Base-by-base conservation (phyloP, 495 filamentous ascomycete species). In the Talaromyces borbonicus region DNA sequence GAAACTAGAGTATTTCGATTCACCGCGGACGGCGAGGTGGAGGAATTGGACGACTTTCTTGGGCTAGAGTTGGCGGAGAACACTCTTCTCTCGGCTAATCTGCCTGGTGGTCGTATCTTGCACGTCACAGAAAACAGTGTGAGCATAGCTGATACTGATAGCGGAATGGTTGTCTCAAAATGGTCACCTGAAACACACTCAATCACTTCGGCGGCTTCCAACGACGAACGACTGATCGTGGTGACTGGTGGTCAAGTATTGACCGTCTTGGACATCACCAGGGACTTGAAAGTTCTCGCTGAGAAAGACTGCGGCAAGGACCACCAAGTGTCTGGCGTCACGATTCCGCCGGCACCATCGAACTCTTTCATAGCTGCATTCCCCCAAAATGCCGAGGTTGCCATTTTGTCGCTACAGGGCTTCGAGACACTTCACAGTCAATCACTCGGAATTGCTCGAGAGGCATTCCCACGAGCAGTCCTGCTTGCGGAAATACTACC, bases 1-100 rank as follows among this genome's bases (percentile, higher is more conserved):
- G 87, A 95, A 54, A 93, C 90, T 1, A 69, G 92, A 38, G 67
- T 90, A 7, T 95, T 97, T 58, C 66, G 56, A 5, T 97, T 99
- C 58, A 76, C 76, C 38, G 27, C 68, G 0, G 68, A 80, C 22
- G 90, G 87, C 3, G 85, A 88, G 48, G 80, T 94, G 2, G 89
- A 96, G 58, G 93, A 99, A 58, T 52, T 95, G 15, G 79, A 85
- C 6, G 60, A 71, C 0, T 90, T 86, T 53, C 65, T 74, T 18
- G 85, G 85, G 0, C 73, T 99, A 43, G 55, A 67, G 6, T 58
- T 97, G 26, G 63, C 74, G 26, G 75, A 86, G 51, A 78, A 69
- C 45, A 95, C 89, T n/a, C 66, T 97, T 5, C 55, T 89, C 15
- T 80, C 81, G 1, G 58, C 63, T 22, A 85, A 84, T 53, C 47